Evolutionary conservation across 1,139 yeast genomes (phyloP), one percentile per base, ranked within the genome.

Genomic region (Candida smagusa): DNA sequence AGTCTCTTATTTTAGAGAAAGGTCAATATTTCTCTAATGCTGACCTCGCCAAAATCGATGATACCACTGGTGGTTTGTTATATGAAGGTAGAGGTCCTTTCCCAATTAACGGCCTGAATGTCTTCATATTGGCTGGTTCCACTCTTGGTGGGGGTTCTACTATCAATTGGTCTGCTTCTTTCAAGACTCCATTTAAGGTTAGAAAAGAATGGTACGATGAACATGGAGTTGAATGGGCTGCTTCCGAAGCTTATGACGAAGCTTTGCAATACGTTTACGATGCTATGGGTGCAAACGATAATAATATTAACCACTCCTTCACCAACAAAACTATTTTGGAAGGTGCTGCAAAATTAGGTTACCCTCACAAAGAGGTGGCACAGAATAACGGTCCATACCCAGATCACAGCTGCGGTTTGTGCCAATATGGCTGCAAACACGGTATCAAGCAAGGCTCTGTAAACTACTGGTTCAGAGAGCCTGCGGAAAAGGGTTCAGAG

Each of bases 101-200:
- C 2, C 38, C 71, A 11, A 48, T 67, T 7, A 41, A 53, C 3
- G 61, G 61, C 35, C 75, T 68, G 42, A 70, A 65, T 35, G 38
- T 71, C 28, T 52, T 64, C 22, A 46, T 76, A 3, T 54, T 77
- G 36, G 81, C 83, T 0, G 84, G 83, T 2, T 49, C 79, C 1
- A 74, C 78, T 1, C 72, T 78, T 44, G 84, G 84, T 7, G 84
- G 84, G 8, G 84, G 83, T 3, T 62, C 79, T 6, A 76, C 83
- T 4, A 73, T 78, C 34, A 78, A 78, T 54, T 78, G 84, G 84
- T 70, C 77, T n/a, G 82, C 83, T 8, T 65, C 76, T 45, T 52
- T 78, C 41, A 68, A 62, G 38, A 74, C 84, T 1, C 79, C 80
- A 1, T 74, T 71, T 49, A 66, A 65, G 41, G 77, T 78, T 5